Base-by-base conservation (phyloP, 192 early-diverging fungal genomes). In the Allomyces javanicus region DNA sequence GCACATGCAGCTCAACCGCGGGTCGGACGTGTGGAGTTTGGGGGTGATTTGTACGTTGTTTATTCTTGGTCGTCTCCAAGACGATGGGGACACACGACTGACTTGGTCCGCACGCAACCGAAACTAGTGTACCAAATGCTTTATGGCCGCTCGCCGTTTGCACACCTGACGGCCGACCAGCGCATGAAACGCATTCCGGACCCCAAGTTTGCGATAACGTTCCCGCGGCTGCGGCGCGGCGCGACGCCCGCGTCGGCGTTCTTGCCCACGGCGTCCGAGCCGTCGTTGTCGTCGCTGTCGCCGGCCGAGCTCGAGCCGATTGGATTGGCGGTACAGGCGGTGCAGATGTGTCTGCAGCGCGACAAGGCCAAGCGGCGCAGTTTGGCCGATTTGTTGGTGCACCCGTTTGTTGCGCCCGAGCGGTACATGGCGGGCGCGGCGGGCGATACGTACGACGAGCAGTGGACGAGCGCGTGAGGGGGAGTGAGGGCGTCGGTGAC, bases 81-180 rank as follows among this genome's bases (percentile, higher is more conserved):
- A n/a, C 45, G 64, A 64, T 24, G 65, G 33, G 33, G 33, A 40
- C 9, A 40, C 33, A 9, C 43, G 62, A 62, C 21, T 23, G 65
- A 65, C 33, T 40, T 66, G 27, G 27, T n/a, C 50, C 12, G 68
- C 68, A 24, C 24, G 62, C 9, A 68, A 72, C 40, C 64, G 65
- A 63, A 64, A 65, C 26, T 71, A 72, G 69, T 95, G 22, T 97
- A 95, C 72, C 87, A 92, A 66, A 85, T 97, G 78, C 81, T 90
- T 9, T 95, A 94, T 67, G 88, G 87, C 0, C 76, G 76, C 10
- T 84, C 91, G 6, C 94, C 92, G 10, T 97, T 95, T 74, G 77
- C 80, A 22, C 77, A 88, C 65, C 71, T 92, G 14, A 69, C 76
- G 19, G 69, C 86, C 63, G 75, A 77, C 64, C 69, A 84, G 61